These are phyloP conservation scores for Nothophaeocryptopus gaeumannii DNA, from an alignment of 2,329 filamentous ascomycete genomes.

Conservation along the genomic window DNA sequence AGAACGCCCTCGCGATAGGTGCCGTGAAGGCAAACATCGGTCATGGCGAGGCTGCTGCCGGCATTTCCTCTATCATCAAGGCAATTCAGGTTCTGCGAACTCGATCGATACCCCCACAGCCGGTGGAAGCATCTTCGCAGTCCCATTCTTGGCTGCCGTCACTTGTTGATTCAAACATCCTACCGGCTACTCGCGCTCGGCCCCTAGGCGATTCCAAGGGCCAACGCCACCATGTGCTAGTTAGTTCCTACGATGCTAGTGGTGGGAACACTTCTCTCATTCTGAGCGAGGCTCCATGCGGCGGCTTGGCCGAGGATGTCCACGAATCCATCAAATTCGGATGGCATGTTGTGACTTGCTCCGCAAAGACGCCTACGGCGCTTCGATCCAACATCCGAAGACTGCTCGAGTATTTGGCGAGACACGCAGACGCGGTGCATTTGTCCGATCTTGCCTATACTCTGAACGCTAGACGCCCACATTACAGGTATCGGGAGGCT, in stretches of 20 bases:
- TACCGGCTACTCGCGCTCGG: too few species aligned
- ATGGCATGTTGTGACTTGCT: neutral
- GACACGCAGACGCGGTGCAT: conserved; percentile 21
- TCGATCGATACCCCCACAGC: neutral
- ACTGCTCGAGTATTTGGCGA: neutral
- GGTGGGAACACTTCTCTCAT: conserved; percentile 33
- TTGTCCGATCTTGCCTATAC: conserved; percentile 63
- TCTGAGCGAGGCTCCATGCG: neutral
- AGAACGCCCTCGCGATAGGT: conserved; percentile 27
- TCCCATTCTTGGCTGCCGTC: neutral
- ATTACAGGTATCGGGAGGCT: conserved; percentile 39
- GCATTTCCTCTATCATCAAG: conserved; percentile 18
- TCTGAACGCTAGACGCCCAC: conserved; percentile 57
- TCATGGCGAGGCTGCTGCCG: conserved; percentile 13
- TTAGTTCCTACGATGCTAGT: conserved; percentile 40
- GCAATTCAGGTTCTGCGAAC: conserved; percentile 28
- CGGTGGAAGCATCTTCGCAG: neutral
- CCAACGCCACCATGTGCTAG: neutral
- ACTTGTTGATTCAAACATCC: neutral
- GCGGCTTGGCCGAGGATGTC: neutral
- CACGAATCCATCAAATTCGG: too few species aligned
- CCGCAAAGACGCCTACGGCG: neutral
- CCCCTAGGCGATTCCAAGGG: too few species aligned
- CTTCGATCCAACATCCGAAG: neutral
- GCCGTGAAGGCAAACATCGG: conserved; percentile 18